Base-by-base conservation (phyloP, 148 eudicot species). In the Nepenthes mirabilis region DNA sequence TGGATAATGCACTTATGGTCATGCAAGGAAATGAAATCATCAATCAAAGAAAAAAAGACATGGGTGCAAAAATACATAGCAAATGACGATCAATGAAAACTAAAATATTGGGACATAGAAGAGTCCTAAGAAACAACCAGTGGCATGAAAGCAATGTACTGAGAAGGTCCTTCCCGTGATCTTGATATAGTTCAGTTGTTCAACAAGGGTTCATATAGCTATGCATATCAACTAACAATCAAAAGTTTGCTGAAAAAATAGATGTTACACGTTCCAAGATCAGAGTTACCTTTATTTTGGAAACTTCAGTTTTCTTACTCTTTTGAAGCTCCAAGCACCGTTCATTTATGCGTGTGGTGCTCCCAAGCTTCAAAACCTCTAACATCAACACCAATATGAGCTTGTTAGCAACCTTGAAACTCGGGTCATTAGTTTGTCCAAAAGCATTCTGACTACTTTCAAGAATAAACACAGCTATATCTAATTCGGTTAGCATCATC, bases 271-370 rank as follows among this genome's bases (percentile, higher is more conserved):
- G 50, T 23, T 8, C 56, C 52, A 53, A 63, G 37, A 32, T 8
- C 55, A 55, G 36, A 33, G 11, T 34, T 63, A 91, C 98, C 98
- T 88, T 85, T 62, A 68, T 72, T 78, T 88, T 91, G 34, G 91
- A 80, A 50, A 74, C 70, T 62, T 65, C 74, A 50, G 51, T 57
- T 70, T 83, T 91, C 77, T 76, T 87, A 51, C 65, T 85, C 82
- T 82, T 88, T 66, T 91, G 98, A 72, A 91, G 90, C 79, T 88
- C 96, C 77, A 87, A 79, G 70, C 98, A 91, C 56, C 83, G 77
- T 71, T 91, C 98, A 69, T 82, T 91, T 56, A 91, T 88, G 32
- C 77, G 80, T 60, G 72, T 62, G 11, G 87, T 35, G 35, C 69
- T 88, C 58, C 94, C 94, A 55, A 85, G 74, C 78, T 78, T 91